Base-by-base conservation (phyloP, 805 yeast genomes). In the Candida vartiovaarae region DNA sequence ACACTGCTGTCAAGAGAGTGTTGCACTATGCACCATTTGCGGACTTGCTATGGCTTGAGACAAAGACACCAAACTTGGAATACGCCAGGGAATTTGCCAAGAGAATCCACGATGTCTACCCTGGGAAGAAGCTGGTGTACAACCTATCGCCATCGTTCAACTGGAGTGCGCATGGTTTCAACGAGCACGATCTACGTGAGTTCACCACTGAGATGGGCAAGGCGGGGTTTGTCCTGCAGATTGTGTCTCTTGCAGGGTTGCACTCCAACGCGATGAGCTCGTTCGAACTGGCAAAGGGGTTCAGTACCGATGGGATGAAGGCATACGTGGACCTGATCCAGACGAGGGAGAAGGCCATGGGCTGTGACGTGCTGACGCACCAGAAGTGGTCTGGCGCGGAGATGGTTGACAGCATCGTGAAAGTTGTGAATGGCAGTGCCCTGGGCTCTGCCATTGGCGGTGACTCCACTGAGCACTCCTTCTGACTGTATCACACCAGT, bases 331-430 rank as follows among this genome's bases (percentile, higher is more conserved):
- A 74, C 11, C 51, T 67, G 23, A 75, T 77, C 4, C 83, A 77
- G 59, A 56, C 58, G 24, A 60, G 60, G 43, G 82, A 78, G 54
- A 67, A 64, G 49, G 68, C 60, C 20, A 47, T 64, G 5, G 64
- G 66, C 3, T 71, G 78, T 49, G 82, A 77, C 51, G 70, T 77
- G 3, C 60, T 77, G 50, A 78, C 79, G 7, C 83, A 77, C 51
- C 83, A 77, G 55, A 72, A 69, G 49, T 77, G 83, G 83, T 73
- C 79, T 4, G 83, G 83, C 6, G 78, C 78, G n/a, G 71, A 72
- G 52, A 74, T 75, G 51, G 57, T 68, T 29, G 82, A 77, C 50
- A 36, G 45, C 32, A 43, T 50, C 15, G 47, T 50, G 20, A 46
- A 46, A 41, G 46, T 44, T 4, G 51, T 50, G 30, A 47, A 47